These are phyloP conservation scores for Salix suchowensis DNA, from an alignment of 345 rosid species.

Conservation along the genomic window DNA sequence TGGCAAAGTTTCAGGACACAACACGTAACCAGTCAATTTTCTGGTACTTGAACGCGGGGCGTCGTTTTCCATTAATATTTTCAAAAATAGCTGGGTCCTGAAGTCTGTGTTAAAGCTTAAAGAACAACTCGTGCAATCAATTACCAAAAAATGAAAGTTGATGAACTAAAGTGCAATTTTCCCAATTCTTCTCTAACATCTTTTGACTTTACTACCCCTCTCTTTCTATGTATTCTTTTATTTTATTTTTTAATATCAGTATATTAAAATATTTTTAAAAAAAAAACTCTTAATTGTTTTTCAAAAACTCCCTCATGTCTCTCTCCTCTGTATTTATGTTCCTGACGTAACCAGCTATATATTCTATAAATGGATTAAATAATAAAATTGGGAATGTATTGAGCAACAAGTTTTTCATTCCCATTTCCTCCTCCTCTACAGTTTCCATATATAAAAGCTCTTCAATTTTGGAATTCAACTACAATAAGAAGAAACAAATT, in stretches of 20 bases:
- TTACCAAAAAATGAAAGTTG: too few relatives aligned
- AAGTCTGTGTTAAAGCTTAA: neutral
- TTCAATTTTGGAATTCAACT: neutral
- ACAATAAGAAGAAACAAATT: neutral
- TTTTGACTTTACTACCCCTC: too few relatives aligned
- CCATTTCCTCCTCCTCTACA: neutral
- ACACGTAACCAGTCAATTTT: neutral
- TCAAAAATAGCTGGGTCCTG: neutral
- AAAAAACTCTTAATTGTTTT: too few relatives aligned
- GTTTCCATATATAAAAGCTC: neutral
- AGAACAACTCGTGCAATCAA: too few relatives aligned
- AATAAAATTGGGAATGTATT: neutral
- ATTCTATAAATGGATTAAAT: neutral
- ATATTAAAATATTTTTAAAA: too few relatives aligned
- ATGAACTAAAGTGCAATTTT: too few relatives aligned
- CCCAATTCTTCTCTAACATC: too few relatives aligned
- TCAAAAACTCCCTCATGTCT: neutral
- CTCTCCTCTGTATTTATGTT: neutral
- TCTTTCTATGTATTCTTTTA: too few relatives aligned
- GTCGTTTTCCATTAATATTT: neutral
- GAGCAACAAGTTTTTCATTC: neutral
- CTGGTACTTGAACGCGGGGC: neutral
- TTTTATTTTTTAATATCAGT: too few relatives aligned
- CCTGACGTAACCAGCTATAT: neutral
- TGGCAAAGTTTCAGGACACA: neutral